Conservation (phyloP, 1,284 basidiomycete species). For the Tylopilus sp. region DNA sequence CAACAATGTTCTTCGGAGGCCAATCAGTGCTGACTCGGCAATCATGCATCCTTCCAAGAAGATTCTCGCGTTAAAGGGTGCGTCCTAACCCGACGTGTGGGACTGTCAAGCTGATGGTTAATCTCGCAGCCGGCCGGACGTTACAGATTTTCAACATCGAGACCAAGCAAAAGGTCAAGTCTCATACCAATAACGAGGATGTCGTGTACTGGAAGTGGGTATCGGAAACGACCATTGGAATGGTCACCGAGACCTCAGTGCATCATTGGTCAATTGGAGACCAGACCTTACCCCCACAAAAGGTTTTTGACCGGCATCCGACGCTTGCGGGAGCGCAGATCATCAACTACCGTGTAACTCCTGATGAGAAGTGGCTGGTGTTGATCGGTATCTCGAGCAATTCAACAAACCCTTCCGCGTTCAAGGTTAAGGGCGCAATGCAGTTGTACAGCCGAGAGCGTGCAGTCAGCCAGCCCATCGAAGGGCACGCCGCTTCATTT, state of each 20-base stretch:
- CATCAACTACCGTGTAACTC: constrained; percentile 93
- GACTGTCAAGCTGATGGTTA: constrained; percentile 7
- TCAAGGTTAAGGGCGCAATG: constrained; percentile 98
- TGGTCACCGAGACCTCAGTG: constrained; percentile 93
- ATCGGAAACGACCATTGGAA: constrained; percentile 82
- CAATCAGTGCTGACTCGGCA: constrained; percentile 95
- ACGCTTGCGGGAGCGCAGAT: constrained; percentile 95
- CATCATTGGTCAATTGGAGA: constrained; percentile 89
- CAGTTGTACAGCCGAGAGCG: constrained; percentile 90
- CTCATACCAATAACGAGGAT: constrained; percentile 91
- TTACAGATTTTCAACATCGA: constrained; percentile 99
- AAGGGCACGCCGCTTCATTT: constrained; percentile 97
- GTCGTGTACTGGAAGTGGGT: constrained; percentile 99
- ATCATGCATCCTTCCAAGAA: constrained; percentile 99
- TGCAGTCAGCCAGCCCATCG: constrained; percentile 97
- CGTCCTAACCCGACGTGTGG: constrained; percentile 24
- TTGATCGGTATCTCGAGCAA: constrained; percentile 96
- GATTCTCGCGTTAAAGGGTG: constrained; percentile 93
- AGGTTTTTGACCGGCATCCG: constrained; percentile 95
- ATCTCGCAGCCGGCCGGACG: constrained; percentile 74
- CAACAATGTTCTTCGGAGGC: constrained; percentile 93
- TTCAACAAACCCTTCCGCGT: constrained; percentile 83
- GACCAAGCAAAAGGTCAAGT: constrained; percentile 95
- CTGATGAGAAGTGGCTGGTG: constrained; percentile 97
- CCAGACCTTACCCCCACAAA: constrained; percentile 70